Conservation (phyloP, 345 rosid species). For the Salix brachista region DNA sequence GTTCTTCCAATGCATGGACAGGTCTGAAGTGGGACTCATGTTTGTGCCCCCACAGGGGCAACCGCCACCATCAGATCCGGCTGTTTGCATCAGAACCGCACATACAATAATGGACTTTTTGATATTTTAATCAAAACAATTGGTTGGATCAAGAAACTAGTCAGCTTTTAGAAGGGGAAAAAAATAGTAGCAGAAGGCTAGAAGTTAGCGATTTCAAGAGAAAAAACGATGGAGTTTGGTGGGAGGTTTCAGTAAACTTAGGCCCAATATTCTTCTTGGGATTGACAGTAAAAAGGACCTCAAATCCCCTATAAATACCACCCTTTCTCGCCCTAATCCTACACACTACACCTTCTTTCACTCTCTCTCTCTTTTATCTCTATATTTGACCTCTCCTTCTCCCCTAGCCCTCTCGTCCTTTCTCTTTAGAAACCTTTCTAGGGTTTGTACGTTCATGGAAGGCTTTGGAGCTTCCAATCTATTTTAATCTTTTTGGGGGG, state of each 20-base stretch:
- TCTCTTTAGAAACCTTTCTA: background rate
- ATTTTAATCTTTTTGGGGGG: background rate
- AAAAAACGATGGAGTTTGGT: slow-evolving; percentile 13
- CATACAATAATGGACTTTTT: slow-evolving; percentile 17
- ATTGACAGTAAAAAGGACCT: slow-evolving; percentile 58
- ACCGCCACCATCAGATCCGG: slow-evolving; percentile 50
- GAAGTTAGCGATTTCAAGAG: background rate
- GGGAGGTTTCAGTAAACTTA: slow-evolving; percentile 33
- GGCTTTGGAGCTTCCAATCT: background rate
- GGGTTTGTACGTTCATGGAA: background rate
- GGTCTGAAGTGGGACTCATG: slow-evolving; percentile 32
- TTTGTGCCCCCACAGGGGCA: slow-evolving; percentile 32
- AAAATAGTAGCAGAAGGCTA: background rate
- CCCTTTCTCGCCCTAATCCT: slow-evolving; percentile 16
- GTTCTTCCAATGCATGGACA: slow-evolving; percentile 20
- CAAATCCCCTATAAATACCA: slow-evolving; percentile 52
- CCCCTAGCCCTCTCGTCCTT: background rate
- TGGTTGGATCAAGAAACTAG: background rate
- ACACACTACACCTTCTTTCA: background rate
- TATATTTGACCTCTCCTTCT: slow-evolving; percentile 15
- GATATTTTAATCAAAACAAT: background rate
- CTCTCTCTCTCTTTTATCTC: background rate
- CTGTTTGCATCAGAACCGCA: slow-evolving; percentile 41
- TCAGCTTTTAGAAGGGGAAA: background rate
- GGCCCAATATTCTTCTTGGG: slow-evolving; percentile 93